phyloP scores from a whole-genome alignment of 2,329 filamentous ascomycete species.

The Sclerotinia borealis region DNA sequence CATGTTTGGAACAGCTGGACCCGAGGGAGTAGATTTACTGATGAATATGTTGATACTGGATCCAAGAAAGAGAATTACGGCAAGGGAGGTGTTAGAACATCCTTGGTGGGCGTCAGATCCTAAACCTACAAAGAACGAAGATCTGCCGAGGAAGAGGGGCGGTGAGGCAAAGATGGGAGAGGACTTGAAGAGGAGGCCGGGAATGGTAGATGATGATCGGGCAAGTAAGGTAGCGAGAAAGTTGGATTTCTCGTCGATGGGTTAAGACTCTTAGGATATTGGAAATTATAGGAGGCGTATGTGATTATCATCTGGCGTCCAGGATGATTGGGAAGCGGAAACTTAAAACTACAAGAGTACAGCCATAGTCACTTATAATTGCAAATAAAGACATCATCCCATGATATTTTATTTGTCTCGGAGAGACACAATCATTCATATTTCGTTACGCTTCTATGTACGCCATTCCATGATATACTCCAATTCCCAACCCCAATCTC shows the following conservation, averaged over 20 bases:
- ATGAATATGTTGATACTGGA: conserved; percentile 81
- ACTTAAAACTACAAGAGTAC: not conserved
- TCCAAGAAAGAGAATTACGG: conserved; percentile 76
- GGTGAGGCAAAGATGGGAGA: conserved; percentile 72
- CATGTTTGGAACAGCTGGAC: conserved; percentile 74
- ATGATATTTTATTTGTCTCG: not conserved
- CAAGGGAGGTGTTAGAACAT: conserved; percentile 72
- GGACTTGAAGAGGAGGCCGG: conserved; percentile 57
- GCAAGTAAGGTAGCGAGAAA: conserved; percentile 50
- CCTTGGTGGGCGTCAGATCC: conserved; percentile 82
- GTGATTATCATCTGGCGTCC: conserved; percentile 4
- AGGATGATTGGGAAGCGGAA: not conserved
- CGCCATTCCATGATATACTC: not conserved
- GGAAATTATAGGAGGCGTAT: not conserved
- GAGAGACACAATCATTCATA: not conserved
- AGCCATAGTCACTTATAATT: not conserved
- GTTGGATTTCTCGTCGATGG: conserved; percentile 31
- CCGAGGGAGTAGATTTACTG: conserved; percentile 79
- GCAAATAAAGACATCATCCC: not conserved
- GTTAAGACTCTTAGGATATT: conserved; percentile 11
- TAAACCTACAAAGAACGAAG: conserved; percentile 71
- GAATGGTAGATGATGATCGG: conserved; percentile 62
- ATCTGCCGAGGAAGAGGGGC: conserved; percentile 71
- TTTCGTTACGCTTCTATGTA: not conserved
- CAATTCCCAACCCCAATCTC: not conserved